Conservation (phyloP, 2,329 filamentous ascomycete genomes). For the Fusarium nisikadoi region DNA sequence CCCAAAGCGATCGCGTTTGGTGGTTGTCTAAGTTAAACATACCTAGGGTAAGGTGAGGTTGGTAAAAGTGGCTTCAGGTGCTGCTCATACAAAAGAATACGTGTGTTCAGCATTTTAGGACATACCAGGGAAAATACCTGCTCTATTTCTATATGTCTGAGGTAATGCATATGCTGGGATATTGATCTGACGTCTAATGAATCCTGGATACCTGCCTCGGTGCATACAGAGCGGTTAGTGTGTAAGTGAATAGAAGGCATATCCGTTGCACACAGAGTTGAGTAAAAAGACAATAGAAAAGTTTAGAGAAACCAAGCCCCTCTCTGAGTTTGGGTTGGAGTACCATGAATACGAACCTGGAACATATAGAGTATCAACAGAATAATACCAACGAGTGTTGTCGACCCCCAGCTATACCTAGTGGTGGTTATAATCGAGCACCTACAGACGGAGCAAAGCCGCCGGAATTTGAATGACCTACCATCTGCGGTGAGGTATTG, state of each 20-base stretch:
- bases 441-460: neutral
- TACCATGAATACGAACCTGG: neutral
- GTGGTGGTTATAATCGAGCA: neutral
- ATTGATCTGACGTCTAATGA: neutral
- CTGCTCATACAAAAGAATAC: neutral
- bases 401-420: neutral
- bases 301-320: neutral
- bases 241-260: neutral
- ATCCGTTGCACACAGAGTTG: neutral
- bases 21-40: neutral
- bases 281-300: neutral
- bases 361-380: neutral
- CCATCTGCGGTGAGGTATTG: neutral
- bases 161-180: neutral
- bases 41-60: neutral
- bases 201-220: neutral
- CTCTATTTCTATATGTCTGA: neutral
- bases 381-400: neutral
- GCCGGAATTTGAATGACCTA: constrained; percentile 1
- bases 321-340: no score
- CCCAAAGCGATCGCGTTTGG: neutral
- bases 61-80: neutral
- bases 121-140: no score
- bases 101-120: neutral
- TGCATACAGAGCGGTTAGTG: constrained; percentile 12